Conservation (phyloP, 192 early-diverging fungal genomes). For the Umbelopsis sp. region DNA sequence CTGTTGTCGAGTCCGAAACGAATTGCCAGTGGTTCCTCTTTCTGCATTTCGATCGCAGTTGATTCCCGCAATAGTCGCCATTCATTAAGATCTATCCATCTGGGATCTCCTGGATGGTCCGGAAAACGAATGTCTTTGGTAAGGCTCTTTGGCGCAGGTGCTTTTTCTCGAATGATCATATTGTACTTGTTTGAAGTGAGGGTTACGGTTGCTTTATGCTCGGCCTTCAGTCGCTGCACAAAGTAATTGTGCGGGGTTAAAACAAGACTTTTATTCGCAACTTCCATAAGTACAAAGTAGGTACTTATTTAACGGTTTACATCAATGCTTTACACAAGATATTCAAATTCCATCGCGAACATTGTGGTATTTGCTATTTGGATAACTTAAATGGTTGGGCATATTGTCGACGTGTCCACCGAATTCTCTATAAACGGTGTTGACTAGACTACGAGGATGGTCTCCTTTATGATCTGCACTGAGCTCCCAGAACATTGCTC, state of each 20-base stretch:
- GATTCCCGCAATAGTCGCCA: too few relatives aligned
- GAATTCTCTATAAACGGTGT: constrained; percentile 32
- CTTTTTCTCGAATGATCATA: background rate
- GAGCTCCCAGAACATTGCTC: constrained; percentile 85
- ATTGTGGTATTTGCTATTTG: constrained; percentile 53
- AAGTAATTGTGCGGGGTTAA: too few relatives aligned
- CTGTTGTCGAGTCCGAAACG: too few relatives aligned
- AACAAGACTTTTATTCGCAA: too few relatives aligned
- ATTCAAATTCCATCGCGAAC: constrained; percentile 37
- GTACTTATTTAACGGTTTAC: too few relatives aligned
- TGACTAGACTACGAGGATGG: constrained; percentile 46
- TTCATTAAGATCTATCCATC: background rate
- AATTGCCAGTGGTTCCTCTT: too few relatives aligned
- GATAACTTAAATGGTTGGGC: constrained; percentile 51
- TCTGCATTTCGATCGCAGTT: too few relatives aligned
- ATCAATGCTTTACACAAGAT: background rate
- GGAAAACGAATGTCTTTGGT: background rate
- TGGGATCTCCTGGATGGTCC: background rate
- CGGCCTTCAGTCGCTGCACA: too few relatives aligned
- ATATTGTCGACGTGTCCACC: constrained; percentile 34
- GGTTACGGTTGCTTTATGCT: too few relatives aligned
- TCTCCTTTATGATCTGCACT: constrained; percentile 47
- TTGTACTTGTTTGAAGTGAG: too few relatives aligned
- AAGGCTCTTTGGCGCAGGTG: background rate
- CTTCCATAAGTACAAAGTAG: too few relatives aligned